Evolutionary conservation across 2,329 filamentous ascomycete species (phyloP).

Genomic region (Colletotrichum liriopes): DNA sequence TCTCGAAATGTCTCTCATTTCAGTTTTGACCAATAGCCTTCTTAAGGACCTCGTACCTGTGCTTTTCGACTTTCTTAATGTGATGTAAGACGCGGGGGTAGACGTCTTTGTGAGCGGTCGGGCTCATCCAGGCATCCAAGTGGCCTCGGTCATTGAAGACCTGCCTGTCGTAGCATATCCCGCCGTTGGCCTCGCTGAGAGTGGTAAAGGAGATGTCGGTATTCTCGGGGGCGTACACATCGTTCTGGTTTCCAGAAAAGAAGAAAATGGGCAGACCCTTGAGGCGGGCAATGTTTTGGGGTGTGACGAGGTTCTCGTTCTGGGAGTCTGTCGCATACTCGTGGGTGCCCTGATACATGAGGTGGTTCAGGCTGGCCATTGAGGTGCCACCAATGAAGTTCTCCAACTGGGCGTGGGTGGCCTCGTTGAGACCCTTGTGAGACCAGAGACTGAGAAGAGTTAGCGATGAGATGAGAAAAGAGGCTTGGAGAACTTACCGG

Average conservation of each 20-base stretch:
- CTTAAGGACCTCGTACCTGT: conserved; percentile 9
- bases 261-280: conserved; percentile 41
- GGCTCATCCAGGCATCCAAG: conserved; percentile 49
- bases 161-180: conserved; percentile 47
- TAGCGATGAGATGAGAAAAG: neutral
- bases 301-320: conserved; percentile 23
- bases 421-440: conserved; percentile 76
- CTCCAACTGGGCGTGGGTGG: conserved; percentile 74
- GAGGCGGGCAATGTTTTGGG: conserved; percentile 28
- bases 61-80: conserved; percentile 20
- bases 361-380: conserved; percentile 69
- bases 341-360: conserved; percentile 69
- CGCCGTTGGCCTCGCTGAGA: conserved; percentile 45
- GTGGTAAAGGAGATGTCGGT: conserved; percentile 47
- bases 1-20: neutral
- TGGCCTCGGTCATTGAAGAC: conserved; percentile 47
- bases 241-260: conserved; percentile 44
- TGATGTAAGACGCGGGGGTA: conserved; percentile 44
- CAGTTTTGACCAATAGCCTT: neutral
- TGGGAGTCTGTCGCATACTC: conserved; percentile 59
- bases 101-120: conserved; percentile 43
- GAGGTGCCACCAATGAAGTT: conserved; percentile 74
- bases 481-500: conserved; percentile 54
- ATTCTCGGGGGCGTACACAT: conserved; percentile 46
- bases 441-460: conserved; percentile 63